Evolutionary conservation across 2,329 filamentous ascomycete species (phyloP).

Genomic region (Sporothrix euskadiensis): DNA sequence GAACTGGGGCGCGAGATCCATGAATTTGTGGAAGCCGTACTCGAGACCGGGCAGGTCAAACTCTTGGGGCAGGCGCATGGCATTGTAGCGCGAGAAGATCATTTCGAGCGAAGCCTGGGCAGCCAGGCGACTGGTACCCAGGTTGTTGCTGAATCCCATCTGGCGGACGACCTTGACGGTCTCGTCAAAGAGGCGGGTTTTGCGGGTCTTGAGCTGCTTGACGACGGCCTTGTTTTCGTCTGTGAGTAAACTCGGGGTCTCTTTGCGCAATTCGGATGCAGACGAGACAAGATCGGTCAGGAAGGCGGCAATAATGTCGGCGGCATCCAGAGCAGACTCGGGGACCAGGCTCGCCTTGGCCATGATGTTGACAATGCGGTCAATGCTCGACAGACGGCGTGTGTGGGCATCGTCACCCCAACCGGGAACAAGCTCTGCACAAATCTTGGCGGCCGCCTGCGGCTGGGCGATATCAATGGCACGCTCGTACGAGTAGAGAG

Average conservation of each 20-base stretch:
- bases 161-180: conserved; percentile 77
- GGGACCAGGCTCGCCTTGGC: conserved; percentile 25
- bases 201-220: conserved; percentile 87
- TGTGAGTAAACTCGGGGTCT: conserved; percentile 76
- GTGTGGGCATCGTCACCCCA: conserved; percentile 46
- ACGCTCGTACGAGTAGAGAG: neutral
- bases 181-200: conserved; percentile 87
- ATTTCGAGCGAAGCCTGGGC: conserved; percentile 70
- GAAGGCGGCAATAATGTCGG: conserved; percentile 65
- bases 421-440: conserved; percentile 41
- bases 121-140: conserved; percentile 70
- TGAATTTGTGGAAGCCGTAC: conserved; percentile 74
- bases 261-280: conserved; percentile 73
- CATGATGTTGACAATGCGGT: conserved; percentile 75
- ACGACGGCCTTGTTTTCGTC: conserved; percentile 83
- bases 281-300: conserved; percentile 66
- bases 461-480: conserved; percentile 18
- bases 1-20: conserved; percentile 70
- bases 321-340: conserved; percentile 55
- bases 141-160: conserved; percentile 87
- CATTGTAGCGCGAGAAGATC: conserved; percentile 63
- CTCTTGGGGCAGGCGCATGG: conserved; percentile 39
- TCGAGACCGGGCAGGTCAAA: conserved; percentile 52
- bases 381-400: conserved; percentile 69
- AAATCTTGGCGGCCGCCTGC: conserved; percentile 39